Percentiles rank a stretch among this genome's conserved stretches.
Conservation (phyloP, 257 asterid species). For the Petunia axillaris region DNA sequence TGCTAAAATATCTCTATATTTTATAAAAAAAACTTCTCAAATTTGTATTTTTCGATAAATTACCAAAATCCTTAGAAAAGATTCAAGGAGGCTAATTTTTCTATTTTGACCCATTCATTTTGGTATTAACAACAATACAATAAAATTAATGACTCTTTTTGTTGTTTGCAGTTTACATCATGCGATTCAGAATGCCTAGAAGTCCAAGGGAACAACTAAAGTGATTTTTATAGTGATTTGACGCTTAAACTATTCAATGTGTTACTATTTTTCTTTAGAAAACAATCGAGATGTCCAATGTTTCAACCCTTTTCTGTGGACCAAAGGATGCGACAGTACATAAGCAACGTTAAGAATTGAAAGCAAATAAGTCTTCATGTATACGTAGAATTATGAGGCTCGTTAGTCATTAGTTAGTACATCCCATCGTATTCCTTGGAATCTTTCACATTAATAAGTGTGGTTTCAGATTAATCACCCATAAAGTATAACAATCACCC, state of each 20-base stretch:
- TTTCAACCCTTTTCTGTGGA: background rate
- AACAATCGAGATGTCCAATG: background rate
- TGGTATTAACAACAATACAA: background rate
- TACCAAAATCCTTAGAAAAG: background rate
- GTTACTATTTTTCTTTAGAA: background rate
- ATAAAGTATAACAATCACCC: no score
- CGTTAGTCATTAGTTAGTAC: background rate
- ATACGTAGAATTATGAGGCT: background rate
- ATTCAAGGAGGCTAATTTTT: background rate
- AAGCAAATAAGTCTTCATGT: background rate
- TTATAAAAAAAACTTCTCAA: no score
- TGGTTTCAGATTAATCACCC: no score
- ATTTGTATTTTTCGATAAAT: no score
- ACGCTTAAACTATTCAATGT: background rate
- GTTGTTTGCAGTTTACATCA: background rate
- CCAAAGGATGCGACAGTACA: background rate
- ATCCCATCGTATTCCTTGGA: background rate
- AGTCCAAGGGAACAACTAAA: background rate
- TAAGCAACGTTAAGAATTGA: background rate
- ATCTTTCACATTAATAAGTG: background rate
- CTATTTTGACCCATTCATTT: background rate
- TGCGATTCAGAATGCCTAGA: background rate
- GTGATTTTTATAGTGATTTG: background rate
- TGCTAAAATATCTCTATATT: no score
- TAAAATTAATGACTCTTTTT: background rate